Base-by-base conservation (phyloP, 805 yeast species). In the Gaillardinia entomophila region DNA sequence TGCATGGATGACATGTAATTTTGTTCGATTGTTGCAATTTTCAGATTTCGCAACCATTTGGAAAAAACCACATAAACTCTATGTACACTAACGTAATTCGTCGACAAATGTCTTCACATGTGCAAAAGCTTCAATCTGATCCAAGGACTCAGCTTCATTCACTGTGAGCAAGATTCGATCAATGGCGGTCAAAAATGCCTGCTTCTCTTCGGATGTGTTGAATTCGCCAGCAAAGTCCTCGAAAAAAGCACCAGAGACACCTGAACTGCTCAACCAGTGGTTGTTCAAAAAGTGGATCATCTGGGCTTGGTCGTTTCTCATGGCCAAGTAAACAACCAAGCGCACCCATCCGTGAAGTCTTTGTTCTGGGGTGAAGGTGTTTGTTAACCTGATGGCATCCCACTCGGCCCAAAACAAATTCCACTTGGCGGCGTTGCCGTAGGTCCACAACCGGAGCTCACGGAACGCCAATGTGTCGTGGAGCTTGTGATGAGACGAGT, bases 361-460 rank as follows among this genome's bases (percentile, higher is more conserved):
- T 26, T 34, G 30, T 10, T 17, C 26, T 14, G 27, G 30, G 22
- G 33, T 24, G 8, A 30, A 28, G 15, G 26, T 25, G 20, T 13
- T 33, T 29, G 17, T 18, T 26, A 44, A 34, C 24, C 43, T 40
- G 33, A 38, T 32, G 15, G 49, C 41, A 12, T 63, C 52, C 71
- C 71, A 66, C 29, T 57, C 49, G 7, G 36, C 34, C 72, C 72
- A 66, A 45, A 66, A 66, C 28, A 43, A 33, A 3, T 34, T 35
- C 69, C 70, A 66, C 20, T 58, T 48, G 8, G 57, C 55, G 10
- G 64, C 53, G 32, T 62, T 63, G 3, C 71, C 72, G 34, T 57
- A 61, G 1, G 60, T 51, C 30, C 52, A 53, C 26, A 66, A 49
- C 5, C 55, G 40, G n/a, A 60, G 45, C 34, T 66, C 71, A 23